Conservation (phyloP, 164 flowering plant species). For the Nymphaea thermarum region DNA sequence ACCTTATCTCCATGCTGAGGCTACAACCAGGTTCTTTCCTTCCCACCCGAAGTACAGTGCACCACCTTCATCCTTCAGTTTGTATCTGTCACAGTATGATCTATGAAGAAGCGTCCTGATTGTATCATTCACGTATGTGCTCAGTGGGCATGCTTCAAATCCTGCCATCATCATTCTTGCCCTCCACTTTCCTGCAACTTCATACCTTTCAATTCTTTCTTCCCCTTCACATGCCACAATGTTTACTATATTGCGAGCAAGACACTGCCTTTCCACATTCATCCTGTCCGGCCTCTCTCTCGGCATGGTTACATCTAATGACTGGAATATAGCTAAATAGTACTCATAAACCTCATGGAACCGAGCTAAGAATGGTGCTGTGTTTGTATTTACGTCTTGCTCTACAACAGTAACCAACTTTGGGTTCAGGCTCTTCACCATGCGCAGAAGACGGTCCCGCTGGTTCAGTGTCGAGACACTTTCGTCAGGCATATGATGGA, state of each 20-base stretch:
- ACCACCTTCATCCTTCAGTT: slow-evolving; percentile 52
- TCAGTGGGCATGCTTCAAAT: slow-evolving; percentile 45
- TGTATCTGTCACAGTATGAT: slow-evolving; percentile 61
- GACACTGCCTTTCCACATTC: slow-evolving; percentile 86
- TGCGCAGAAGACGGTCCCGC: slow-evolving; percentile 78
- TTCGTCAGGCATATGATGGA: slow-evolving; percentile 99
- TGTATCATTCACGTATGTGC: slow-evolving; percentile 29
- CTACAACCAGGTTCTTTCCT: slow-evolving; percentile 62
- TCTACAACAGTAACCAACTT: slow-evolving; percentile 90
- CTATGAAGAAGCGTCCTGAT: slow-evolving; percentile 32
- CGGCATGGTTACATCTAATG: slow-evolving; percentile 75
- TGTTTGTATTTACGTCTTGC: slow-evolving; percentile 91
- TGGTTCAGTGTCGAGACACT: slow-evolving; percentile 85
- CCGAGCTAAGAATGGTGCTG: slow-evolving; percentile 76
- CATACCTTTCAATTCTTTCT: slow-evolving; percentile 88
- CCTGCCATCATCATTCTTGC: slow-evolving; percentile 98
- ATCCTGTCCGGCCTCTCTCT: slow-evolving; percentile 80
- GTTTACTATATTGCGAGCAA: slow-evolving; percentile 87
- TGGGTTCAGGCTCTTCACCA: slow-evolving; percentile 76
- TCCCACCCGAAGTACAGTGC: slow-evolving; percentile 89
- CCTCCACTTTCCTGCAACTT: slow-evolving; percentile 95
- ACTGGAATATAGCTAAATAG: slow-evolving; percentile 84
- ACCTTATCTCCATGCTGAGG: slow-evolving; percentile 57
- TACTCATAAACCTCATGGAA: slow-evolving; percentile 81
- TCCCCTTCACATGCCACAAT: slow-evolving; percentile 94